These are phyloP conservation scores for Naganishia vaughanmartiniae DNA, from an alignment of 768 basidiomycete genomes.

Conservation along the genomic window DNA sequence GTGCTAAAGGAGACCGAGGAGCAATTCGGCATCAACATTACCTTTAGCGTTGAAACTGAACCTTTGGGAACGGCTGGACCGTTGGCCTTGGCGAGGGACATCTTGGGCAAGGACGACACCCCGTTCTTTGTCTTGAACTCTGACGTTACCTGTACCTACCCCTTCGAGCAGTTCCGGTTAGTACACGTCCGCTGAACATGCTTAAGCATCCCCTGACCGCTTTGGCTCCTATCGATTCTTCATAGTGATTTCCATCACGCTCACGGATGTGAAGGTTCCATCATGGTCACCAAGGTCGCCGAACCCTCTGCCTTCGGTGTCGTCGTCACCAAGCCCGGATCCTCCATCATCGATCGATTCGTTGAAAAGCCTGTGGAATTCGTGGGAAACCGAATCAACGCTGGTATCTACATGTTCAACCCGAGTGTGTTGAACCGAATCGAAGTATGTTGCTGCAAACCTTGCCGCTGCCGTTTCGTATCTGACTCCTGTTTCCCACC, in stretches of 20 bases:
- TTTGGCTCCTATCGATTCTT: conserved; percentile 21
- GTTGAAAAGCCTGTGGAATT: conserved; percentile 58
- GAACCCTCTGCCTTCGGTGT: conserved; percentile 58
- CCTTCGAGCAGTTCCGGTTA: conserved; percentile 55
- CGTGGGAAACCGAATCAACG: conserved; percentile 58
- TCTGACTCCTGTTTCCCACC: conserved; percentile 9
- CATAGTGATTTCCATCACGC: conserved; percentile 55
- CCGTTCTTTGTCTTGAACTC: conserved; percentile 60
- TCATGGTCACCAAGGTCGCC: conserved; percentile 58
- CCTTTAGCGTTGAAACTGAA: conserved; percentile 57
- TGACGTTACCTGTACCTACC: conserved; percentile 57
- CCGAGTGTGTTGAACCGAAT: conserved; percentile 56
- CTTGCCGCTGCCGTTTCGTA: background rate
- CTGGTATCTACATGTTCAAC: conserved; percentile 59
- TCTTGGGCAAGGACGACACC: conserved; percentile 56
- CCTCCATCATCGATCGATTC: conserved; percentile 56
- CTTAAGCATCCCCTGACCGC: background rate
- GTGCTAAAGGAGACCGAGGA: conserved; percentile 56
- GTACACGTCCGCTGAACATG: conserved; percentile 32
- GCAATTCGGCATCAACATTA: conserved; percentile 56
- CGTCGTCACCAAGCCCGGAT: conserved; percentile 55
- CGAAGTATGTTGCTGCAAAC: conserved; percentile 45
- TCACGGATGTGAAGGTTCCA: conserved; percentile 56
- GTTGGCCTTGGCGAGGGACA: conserved; percentile 55
- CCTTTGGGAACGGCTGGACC: conserved; percentile 58